phyloP scores from a whole-genome alignment of 352 stramenopile genomes.

The Phytopythium litorale region DNA sequence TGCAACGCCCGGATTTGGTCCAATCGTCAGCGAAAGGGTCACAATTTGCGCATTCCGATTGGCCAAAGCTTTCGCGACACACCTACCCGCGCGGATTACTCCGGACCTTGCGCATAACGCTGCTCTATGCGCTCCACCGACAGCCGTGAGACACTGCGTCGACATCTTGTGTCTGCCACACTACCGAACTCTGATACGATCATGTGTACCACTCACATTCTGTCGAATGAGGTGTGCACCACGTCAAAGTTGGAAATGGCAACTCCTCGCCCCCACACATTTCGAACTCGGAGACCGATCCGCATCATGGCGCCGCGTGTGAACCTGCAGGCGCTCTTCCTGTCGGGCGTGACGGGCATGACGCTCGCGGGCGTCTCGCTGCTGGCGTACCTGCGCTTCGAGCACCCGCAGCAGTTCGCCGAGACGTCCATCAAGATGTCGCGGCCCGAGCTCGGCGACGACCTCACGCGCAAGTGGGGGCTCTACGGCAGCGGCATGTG shows the following conservation, averaged over 20 bases:
- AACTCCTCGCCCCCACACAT: neutral
- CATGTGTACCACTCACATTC: neutral
- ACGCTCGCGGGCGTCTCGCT: conserved; percentile 77
- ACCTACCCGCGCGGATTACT: neutral
- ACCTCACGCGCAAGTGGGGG: conserved; percentile 74
- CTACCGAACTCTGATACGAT: too few relatives aligned
- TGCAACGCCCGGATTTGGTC: neutral
- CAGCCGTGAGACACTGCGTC: neutral
- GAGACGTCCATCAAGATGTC: conserved; percentile 77
- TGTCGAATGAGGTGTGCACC: neutral
- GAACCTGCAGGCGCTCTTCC: conserved; percentile 51
- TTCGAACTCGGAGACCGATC: neutral
- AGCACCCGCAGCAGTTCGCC: conserved; percentile 80
- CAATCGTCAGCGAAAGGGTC: neutral
- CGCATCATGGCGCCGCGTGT: conserved; percentile 21
- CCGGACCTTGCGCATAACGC: neutral
- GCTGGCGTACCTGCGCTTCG: conserved; percentile 77
- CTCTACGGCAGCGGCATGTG: conserved; percentile 78
- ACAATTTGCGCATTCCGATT: neutral
- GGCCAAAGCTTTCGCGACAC: neutral
- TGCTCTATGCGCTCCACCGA: neutral
- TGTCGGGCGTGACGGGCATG: conserved; percentile 80
- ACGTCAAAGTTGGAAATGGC: neutral
- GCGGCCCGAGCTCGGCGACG: conserved; percentile 68
- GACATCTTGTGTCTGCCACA: neutral